A percentile compares a stretch with the other conserved stretches of the same genome.
phyloP scores from a whole-genome alignment of 306 rosid genomes.

The Dryas octopetala region DNA sequence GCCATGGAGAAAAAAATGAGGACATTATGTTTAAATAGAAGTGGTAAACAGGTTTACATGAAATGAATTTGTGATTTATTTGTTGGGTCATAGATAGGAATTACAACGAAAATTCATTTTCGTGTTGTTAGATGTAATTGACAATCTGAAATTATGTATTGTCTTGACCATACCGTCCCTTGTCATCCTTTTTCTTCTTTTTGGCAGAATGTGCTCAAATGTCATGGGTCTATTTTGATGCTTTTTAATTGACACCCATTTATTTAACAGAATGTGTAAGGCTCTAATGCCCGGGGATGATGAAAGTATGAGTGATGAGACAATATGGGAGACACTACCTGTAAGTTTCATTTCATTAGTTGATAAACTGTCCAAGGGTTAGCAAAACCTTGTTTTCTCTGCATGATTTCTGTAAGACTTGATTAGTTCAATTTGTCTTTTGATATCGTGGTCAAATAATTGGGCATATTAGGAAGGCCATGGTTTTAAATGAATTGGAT shows the following conservation, averaged over 20 bases:
- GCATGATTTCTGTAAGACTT: no score
- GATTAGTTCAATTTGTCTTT: not conserved
- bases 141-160: not conserved
- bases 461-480: no score
- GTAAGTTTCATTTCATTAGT: conserved; percentile 47
- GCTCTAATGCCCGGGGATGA: conserved; percentile 97
- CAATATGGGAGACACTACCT: conserved; percentile 97
- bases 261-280: conserved; percentile 82
- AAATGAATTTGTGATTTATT: not conserved
- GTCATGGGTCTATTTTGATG: conserved; percentile 16
- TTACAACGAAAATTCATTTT: not conserved
- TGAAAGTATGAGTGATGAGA: conserved; percentile 83
- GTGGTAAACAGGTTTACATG: not conserved
- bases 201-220: not conserved
- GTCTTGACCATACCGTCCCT: not conserved
- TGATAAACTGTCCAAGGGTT: conserved; percentile 17
- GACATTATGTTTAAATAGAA: no score
- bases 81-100: no score
- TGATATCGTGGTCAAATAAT: not conserved
- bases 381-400: not conserved
- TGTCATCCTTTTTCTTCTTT: not conserved
- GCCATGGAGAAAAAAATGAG: not conserved
- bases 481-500: no score
- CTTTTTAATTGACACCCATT: conserved; percentile 18
- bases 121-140: not conserved